phyloP scores from a whole-genome alignment of 768 basidiomycete species.

The Leccinum barrowsii region DNA sequence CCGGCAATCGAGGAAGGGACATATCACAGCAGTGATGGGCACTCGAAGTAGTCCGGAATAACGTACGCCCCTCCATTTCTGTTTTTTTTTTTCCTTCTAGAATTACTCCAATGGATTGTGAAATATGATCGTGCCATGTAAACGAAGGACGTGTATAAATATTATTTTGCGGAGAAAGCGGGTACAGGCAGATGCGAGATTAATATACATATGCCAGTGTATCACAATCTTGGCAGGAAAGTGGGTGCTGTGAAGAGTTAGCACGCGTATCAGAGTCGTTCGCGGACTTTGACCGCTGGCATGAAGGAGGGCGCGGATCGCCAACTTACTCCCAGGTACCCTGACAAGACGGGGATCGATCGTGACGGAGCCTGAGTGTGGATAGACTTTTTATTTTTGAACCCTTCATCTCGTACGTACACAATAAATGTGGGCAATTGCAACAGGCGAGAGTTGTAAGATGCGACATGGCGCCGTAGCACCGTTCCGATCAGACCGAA shows the following conservation, averaged over 20 bases:
- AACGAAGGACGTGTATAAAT: not conserved
- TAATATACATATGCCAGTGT: not conserved
- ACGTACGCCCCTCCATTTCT: not conserved
- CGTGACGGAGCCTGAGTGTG: not conserved
- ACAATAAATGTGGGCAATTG: not conserved
- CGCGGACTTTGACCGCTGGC: slow-evolving; percentile 5
- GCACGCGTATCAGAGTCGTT: not conserved
- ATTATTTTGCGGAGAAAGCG: not conserved
- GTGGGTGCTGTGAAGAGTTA: not conserved
- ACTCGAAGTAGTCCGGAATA: not conserved
- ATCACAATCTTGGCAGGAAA: not conserved
- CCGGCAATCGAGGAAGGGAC: not conserved
- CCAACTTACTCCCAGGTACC: slow-evolving; percentile 3
- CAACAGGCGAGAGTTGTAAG: not conserved
- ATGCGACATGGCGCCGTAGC: not conserved
- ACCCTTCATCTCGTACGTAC: not conserved
- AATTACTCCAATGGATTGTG: not conserved
- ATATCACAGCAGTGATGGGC: not conserved
- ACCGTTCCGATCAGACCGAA: slow-evolving; percentile 1
- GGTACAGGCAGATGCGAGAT: not conserved
- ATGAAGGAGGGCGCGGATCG: slow-evolving; percentile 13
- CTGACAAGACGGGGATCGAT: slow-evolving; percentile 1
- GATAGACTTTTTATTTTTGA: not conserved
- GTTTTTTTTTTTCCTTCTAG: not conserved
- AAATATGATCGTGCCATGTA: not conserved